A percentile compares a stretch with the other conserved stretches of the same genome.
These are phyloP conservation scores for Termitomyces eurrhizus DNA, from an alignment of 768 basidiomycete genomes.

Conservation along the genomic window DNA sequence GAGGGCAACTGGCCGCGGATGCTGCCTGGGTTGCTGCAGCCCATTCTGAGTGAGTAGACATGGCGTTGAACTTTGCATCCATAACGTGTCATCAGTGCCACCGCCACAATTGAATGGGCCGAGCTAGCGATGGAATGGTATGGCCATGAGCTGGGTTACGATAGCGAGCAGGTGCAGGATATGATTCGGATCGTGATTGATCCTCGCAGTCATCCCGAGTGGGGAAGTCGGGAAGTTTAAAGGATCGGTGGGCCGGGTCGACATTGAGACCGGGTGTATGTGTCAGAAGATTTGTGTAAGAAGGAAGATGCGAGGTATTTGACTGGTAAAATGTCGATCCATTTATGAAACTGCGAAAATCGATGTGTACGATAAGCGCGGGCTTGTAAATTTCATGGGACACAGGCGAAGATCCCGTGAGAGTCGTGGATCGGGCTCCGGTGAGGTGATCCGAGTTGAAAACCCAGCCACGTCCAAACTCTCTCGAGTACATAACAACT, in stretches of 20 bases:
- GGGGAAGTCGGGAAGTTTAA: conserved; percentile 38
- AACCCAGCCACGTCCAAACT: conserved; percentile 19
- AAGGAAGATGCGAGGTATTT: neutral
- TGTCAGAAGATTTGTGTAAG: neutral
- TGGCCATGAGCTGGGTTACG: conserved; percentile 49
- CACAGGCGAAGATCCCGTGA: conserved; percentile 9
- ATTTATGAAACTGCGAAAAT: neutral
- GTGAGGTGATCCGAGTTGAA: conserved; percentile 16
- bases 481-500: conserved; percentile 13
- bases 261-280: conserved; percentile 1
- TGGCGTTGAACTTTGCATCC: conserved; percentile 1
- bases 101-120: conserved; percentile 49
- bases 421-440: conserved; percentile 10
- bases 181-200: conserved; percentile 29
- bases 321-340: neutral
- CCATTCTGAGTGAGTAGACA: conserved; percentile 54
- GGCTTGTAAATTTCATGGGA: neutral
- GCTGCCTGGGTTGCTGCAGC: conserved; percentile 56
- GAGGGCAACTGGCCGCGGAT: conserved; percentile 60
- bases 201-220: conserved; percentile 43
- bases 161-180: conserved; percentile 44
- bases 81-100: conserved; percentile 28
- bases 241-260: conserved; percentile 30
- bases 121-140: conserved; percentile 49
- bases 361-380: conserved; percentile 9